These are phyloP conservation scores for Oryza brachyantha DNA, from an alignment of 176 grass and related monocot genomes.

Conservation along the genomic window DNA sequence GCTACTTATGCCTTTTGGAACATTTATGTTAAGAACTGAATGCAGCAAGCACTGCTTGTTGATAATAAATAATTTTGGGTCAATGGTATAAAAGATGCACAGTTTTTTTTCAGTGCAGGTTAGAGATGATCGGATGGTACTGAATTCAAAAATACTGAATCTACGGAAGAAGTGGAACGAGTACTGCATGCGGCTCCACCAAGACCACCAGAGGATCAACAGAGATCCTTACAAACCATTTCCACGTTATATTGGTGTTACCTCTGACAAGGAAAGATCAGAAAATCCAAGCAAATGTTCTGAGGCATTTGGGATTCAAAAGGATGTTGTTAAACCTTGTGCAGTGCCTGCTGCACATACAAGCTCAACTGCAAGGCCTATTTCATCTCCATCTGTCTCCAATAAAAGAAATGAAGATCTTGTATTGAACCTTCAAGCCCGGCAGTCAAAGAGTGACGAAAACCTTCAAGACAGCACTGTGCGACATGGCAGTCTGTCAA, in stretches of 20 bases:
- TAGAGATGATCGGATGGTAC: slow-evolving; percentile 65
- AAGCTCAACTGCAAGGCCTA: slow-evolving; percentile 34
- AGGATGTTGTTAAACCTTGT: slow-evolving; percentile 40
- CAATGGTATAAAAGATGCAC: slow-evolving; percentile 54
- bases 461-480: slow-evolving; percentile 36
- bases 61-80: slow-evolving; percentile 22
- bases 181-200: slow-evolving; percentile 52
- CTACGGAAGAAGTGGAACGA: slow-evolving; percentile 82
- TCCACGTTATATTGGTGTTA: slow-evolving; percentile 34
- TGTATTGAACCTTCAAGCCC: slow-evolving; percentile 45
- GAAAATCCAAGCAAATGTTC: slow-evolving; percentile 36
- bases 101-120: slow-evolving; percentile 80
- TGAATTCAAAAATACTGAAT: slow-evolving; percentile 66
- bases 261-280: slow-evolving; percentile 27
- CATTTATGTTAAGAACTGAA: background rate
- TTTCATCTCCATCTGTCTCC: slow-evolving; percentile 51
- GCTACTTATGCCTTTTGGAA: slow-evolving; percentile 28
- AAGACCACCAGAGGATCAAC: slow-evolving; percentile 39
- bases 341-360: slow-evolving; percentile 17
- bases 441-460: slow-evolving; percentile 60
- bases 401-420: slow-evolving; percentile 62
- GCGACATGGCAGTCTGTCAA: slow-evolving; percentile 21
- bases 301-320: slow-evolving; percentile 15
- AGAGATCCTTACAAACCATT: slow-evolving; percentile 38
- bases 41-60: background rate